Conservation (phyloP, 495 filamentous ascomycete species). For the Parathielavia hyrcaniae region DNA sequence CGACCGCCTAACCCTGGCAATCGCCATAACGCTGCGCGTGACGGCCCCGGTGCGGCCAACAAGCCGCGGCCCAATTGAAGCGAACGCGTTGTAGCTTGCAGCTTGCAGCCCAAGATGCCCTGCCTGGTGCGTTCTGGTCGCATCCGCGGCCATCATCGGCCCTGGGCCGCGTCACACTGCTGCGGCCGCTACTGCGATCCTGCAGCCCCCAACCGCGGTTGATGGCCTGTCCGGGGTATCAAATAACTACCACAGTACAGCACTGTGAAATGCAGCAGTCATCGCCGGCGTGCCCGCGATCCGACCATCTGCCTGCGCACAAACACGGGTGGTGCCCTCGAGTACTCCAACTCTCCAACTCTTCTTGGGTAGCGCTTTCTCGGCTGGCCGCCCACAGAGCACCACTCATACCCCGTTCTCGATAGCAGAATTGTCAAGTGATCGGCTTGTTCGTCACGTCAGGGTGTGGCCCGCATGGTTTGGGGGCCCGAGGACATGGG, state of each 20-base stretch:
- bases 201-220: background rate
- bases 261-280: background rate
- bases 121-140: too few species aligned
- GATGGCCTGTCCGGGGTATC: too few species aligned
- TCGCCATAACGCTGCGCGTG: too few species aligned
- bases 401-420: background rate
- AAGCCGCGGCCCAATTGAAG: background rate
- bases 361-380: background rate
- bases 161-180: constrained; percentile 1
- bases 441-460: background rate
- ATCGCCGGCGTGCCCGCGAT: background rate
- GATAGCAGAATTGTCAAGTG: background rate
- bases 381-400: background rate
- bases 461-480: constrained; percentile 1
- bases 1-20: background rate
- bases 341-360: too few species aligned
- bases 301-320: background rate
- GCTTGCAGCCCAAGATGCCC: background rate
- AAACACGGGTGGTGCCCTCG: too few species aligned
- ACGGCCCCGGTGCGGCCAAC: background rate
- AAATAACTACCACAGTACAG: too few species aligned
- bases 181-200: background rate
- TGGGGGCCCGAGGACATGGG: background rate
- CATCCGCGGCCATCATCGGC: constrained; percentile 2
- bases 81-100: too few species aligned